phyloP scores from a whole-genome alignment of 306 rosid genomes.

The Dalbergia cultrata region DNA sequence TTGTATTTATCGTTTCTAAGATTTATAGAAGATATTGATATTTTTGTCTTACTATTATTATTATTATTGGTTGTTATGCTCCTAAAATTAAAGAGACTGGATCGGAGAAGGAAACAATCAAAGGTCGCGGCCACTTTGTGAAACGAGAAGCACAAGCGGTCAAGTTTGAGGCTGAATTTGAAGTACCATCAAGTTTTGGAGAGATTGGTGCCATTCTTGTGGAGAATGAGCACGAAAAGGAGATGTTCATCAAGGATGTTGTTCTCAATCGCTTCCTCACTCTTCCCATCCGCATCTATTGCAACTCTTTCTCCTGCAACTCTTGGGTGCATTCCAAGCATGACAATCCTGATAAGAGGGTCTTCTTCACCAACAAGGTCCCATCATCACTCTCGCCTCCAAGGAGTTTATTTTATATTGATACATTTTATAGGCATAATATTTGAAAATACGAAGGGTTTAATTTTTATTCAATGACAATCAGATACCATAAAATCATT shows the following conservation, averaged over 20 bases:
- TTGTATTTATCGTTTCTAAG: too few species aligned
- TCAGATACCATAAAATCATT: too few species aligned
- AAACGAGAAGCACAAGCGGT: neutral
- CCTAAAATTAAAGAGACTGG: slow-evolving; percentile 55
- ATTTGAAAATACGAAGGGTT: too few species aligned
- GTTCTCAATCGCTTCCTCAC: slow-evolving; percentile 57
- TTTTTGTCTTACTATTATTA: too few species aligned
- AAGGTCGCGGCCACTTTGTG: slow-evolving; percentile 50
- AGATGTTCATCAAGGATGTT: slow-evolving; percentile 58
- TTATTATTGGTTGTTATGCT: neutral
- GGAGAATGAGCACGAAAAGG: slow-evolving; percentile 73
- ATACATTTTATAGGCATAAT: too few species aligned
- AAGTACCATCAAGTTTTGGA: slow-evolving; percentile 61
- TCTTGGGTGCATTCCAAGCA: slow-evolving; percentile 84
- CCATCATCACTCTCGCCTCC: neutral
- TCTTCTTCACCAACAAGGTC: slow-evolving; percentile 78
- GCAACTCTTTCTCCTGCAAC: too few species aligned
- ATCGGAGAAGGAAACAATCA: slow-evolving; percentile 53
- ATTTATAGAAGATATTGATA: too few species aligned
- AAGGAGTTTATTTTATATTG: too few species aligned
- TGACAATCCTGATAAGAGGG: slow-evolving; percentile 61
- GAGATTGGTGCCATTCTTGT: slow-evolving; percentile 69
- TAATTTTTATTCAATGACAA: too few species aligned
- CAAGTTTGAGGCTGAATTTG: slow-evolving; percentile 60
- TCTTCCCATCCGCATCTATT: slow-evolving; percentile 51